Conservation (phyloP, 169 alveolate species). For the Eimeria maxima region DNA sequence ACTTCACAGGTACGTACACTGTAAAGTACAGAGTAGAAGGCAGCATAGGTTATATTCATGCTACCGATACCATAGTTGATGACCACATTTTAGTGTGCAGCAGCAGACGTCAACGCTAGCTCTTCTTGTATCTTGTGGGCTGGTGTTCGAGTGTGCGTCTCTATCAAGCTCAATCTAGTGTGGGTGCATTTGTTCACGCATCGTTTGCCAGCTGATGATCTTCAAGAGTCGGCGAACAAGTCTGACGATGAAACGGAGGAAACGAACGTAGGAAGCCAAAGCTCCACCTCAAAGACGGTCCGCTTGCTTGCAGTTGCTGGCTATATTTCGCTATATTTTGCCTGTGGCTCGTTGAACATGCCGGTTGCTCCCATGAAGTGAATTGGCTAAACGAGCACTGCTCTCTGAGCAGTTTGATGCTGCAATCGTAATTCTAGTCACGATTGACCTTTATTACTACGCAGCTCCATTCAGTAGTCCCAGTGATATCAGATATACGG, state of each 20-base stretch:
- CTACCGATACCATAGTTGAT: neutral
- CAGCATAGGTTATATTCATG: neutral
- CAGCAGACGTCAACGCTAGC: neutral
- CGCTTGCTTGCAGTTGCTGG: neutral
- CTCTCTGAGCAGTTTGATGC: no score
- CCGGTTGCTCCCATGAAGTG: neutral
- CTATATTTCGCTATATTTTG: no score
- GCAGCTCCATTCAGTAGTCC: neutral
- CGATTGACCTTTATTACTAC: no score
- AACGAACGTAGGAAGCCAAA: slow-evolving; percentile 42
- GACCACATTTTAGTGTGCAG: neutral
- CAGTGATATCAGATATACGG: neutral
- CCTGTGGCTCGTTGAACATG: neutral
- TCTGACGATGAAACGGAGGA: slow-evolving; percentile 69
- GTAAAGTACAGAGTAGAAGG: neutral
- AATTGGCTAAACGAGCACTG: neutral
- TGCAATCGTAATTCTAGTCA: no score
- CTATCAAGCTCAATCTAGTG: neutral
- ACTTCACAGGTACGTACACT: slow-evolving; percentile 45
- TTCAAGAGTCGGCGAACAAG: slow-evolving; percentile 46
- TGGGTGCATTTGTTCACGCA: neutral
- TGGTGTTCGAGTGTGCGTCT: neutral
- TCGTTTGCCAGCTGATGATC: slow-evolving; percentile 33
- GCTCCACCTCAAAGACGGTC: slow-evolving; percentile 66
- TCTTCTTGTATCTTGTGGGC: neutral